These are phyloP conservation scores for Arachis stenosperma DNA, from an alignment of 306 rosid genomes.

Conservation along the genomic window DNA sequence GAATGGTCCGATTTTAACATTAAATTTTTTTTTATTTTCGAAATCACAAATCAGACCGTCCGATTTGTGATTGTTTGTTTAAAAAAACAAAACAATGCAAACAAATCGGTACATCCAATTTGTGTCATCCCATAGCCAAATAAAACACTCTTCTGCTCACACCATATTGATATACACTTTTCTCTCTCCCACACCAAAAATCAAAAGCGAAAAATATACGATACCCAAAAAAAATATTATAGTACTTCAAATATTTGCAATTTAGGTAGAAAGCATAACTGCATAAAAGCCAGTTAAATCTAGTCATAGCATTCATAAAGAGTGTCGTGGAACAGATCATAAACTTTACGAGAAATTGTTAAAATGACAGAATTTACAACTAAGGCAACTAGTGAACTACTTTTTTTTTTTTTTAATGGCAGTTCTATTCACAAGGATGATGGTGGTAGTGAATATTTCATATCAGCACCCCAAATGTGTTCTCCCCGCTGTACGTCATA, in stretches of 20 bases:
- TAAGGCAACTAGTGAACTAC: slow-evolving; percentile 30
- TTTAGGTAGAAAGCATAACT: background rate
- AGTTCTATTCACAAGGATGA: slow-evolving; percentile 47
- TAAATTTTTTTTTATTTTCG: no score
- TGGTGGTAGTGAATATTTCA: slow-evolving; percentile 18
- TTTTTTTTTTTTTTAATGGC: slow-evolving; percentile 16
- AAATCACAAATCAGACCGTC: no score
- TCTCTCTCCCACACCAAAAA: no score
- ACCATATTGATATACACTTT: no score
- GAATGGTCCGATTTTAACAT: no score
- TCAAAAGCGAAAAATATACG: background rate
- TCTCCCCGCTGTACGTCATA: slow-evolving; percentile 93
- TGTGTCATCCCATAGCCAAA: no score
- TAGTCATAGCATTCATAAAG: slow-evolving; percentile 7
- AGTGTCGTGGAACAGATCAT: background rate
- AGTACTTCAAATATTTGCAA: background rate
- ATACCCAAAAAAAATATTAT: background rate
- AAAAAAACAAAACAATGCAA: no score
- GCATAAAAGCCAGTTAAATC: background rate
- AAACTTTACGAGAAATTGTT: slow-evolving; percentile 24
- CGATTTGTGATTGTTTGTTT: no score
- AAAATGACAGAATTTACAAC: slow-evolving; percentile 49
- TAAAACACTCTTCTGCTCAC: no score
- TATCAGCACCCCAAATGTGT: slow-evolving; percentile 66
- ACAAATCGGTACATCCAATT: no score